Conservation (phyloP, 805 yeast genomes). For the Clavispora fructus region DNA sequence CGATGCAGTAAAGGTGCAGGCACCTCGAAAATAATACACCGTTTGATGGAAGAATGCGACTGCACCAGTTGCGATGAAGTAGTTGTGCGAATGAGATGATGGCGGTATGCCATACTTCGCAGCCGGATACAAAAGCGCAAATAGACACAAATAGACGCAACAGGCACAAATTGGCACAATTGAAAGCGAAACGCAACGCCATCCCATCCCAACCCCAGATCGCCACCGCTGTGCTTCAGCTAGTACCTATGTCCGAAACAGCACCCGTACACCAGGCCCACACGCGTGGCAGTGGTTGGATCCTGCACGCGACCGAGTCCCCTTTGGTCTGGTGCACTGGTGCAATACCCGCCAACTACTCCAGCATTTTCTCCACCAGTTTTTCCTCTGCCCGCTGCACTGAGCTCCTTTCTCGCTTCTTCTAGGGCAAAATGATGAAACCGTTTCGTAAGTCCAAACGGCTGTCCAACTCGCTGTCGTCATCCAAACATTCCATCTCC, state of each 20-base stretch:
- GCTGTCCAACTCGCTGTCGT: conserved; percentile 24
- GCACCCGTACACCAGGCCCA: too few species aligned
- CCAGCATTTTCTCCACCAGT: background rate
- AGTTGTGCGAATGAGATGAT: background rate
- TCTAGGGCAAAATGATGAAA: conserved; percentile 27
- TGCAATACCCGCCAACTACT: background rate
- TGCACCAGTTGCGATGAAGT: background rate
- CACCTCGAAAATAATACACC: too few species aligned
- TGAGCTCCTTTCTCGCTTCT: background rate
- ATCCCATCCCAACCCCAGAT: too few species aligned
- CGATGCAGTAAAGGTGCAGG: background rate
- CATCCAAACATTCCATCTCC: conserved; percentile 31
- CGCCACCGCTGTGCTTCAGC: too few species aligned
- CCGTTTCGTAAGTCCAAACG: conserved; percentile 39
- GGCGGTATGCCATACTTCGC: too few species aligned
- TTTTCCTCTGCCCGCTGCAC: background rate
- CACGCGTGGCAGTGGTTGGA: too few species aligned
- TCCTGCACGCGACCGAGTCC: background rate
- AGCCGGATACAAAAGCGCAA: too few species aligned
- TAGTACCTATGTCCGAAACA: too few species aligned
- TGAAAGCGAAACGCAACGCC: too few species aligned
- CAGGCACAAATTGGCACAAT: too few species aligned
- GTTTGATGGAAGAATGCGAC: background rate
- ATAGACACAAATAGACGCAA: too few species aligned
- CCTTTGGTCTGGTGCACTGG: background rate